Conservation (phyloP, 768 basidiomycete genomes). For the Amyloporia xantha region DNA sequence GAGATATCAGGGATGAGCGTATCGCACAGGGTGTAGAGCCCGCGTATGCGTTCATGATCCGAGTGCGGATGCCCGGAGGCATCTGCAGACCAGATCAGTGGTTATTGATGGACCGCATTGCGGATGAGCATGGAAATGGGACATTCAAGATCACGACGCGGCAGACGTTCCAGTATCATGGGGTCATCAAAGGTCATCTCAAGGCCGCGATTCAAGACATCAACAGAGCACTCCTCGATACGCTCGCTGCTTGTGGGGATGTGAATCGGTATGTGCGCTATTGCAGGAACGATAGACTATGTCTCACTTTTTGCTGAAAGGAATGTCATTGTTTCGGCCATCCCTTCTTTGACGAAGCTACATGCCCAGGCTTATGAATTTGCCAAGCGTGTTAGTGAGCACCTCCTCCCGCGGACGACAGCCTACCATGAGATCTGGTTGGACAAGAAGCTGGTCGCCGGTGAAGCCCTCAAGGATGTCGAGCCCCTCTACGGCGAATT, state of each 20-base stretch:
- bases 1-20: conserved; percentile 96
- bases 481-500: conserved; percentile 98
- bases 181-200: conserved; percentile 93
- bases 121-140: conserved; percentile 89
- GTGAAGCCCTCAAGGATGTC: conserved; percentile 88
- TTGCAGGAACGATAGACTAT: no score
- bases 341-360: conserved; percentile 82
- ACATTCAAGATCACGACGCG: conserved; percentile 98
- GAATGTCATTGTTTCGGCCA: conserved; percentile 87
- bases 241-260: conserved; percentile 96
- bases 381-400: conserved; percentile 74
- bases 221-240: conserved; percentile 86
- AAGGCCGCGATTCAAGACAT: conserved; percentile 97
- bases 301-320: conserved; percentile 36
- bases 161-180: conserved; percentile 99
- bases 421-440: conserved; percentile 99
- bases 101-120: conserved; percentile 92
- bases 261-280: conserved; percentile 83
- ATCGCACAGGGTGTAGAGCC: conserved; percentile 89
- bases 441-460: conserved; percentile 93
- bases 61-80: conserved; percentile 92
- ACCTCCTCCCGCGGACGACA: conserved; percentile 81
- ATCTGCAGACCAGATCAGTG: conserved; percentile 91
- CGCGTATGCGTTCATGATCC: conserved; percentile 98
- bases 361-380: conserved; percentile 83